Conservation (phyloP, 768 basidiomycete species). For the Sarcodon sp. region DNA sequence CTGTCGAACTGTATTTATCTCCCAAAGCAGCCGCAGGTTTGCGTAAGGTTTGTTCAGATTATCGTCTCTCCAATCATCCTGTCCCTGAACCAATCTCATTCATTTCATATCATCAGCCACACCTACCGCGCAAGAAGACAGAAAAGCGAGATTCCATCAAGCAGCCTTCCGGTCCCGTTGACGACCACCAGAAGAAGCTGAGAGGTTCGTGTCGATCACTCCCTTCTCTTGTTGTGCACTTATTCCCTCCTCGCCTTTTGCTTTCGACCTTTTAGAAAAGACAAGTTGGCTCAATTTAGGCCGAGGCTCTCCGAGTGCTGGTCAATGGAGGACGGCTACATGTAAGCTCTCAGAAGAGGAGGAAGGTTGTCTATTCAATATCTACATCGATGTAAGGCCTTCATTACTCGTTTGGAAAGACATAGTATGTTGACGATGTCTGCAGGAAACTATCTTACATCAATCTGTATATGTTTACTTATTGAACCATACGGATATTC, state of each 20-base stretch:
- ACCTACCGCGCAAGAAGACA: constrained; percentile 33
- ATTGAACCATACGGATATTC: constrained; percentile 70
- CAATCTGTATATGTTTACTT: constrained; percentile 64
- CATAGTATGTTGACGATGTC: neutral
- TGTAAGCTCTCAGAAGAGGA: constrained; percentile 63
- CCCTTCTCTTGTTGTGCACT: neutral
- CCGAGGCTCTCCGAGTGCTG: constrained; percentile 33
- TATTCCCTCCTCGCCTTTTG: neutral
- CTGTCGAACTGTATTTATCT: constrained; percentile 51
- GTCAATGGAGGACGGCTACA: constrained; percentile 62
- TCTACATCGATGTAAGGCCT: constrained; percentile 61
- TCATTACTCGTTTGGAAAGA: neutral
- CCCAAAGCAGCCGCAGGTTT: constrained; percentile 32
- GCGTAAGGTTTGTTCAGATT: constrained; percentile 37
- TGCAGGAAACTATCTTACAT: constrained; percentile 58
- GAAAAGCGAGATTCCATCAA: constrained; percentile 37
- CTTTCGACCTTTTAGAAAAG: constrained; percentile 35
- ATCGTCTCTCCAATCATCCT: constrained; percentile 2
- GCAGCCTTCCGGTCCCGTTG: constrained; percentile 19
- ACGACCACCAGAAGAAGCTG: constrained; percentile 36
- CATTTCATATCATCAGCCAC: constrained; percentile 3
- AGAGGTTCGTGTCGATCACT: constrained; percentile 31
- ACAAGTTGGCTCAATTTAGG: constrained; percentile 57
- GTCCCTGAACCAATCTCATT: constrained; percentile 1
- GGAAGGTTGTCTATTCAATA: constrained; percentile 51